phyloP scores from a whole-genome alignment of 2,329 filamentous ascomycete species.

The Alternaria metachromatica region DNA sequence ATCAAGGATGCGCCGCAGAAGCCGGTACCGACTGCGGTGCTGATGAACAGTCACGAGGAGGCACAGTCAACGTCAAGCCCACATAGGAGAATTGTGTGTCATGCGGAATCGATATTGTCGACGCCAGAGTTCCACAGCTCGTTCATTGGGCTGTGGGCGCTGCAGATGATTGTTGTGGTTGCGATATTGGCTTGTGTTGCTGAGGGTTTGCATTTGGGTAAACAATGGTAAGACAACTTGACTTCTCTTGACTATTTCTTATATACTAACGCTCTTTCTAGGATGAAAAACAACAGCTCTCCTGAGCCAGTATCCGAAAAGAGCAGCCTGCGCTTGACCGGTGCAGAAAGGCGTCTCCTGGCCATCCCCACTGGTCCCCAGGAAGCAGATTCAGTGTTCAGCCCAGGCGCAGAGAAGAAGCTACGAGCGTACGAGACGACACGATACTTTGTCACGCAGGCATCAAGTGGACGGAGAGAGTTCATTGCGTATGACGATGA shows the following conservation, averaged over 20 bases:
- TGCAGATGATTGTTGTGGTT: constrained; percentile 37
- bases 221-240: constrained; percentile 24
- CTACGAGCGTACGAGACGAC: constrained; percentile 26
- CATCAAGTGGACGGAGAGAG: constrained; percentile 23
- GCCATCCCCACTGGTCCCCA: constrained; percentile 14
- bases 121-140: constrained; percentile 32
- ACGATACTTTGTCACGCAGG: constrained; percentile 24
- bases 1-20: constrained; percentile 9
- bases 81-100: constrained; percentile 29
- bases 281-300: constrained; percentile 3
- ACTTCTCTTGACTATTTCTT: background rate
- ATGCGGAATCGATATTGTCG: background rate
- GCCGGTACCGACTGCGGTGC: constrained; percentile 30
- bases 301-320: background rate
- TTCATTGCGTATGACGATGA: constrained; percentile 40
- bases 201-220: constrained; percentile 30
- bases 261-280: background rate
- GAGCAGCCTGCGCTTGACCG: constrained; percentile 24
- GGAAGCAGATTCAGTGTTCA: constrained; percentile 11
- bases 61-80: constrained; percentile 11
- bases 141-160: constrained; percentile 29
- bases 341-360: constrained; percentile 29
- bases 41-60: constrained; percentile 9
- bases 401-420: constrained; percentile 39
- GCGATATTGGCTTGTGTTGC: constrained; percentile 36